These are phyloP conservation scores for Populus hybrid DNA, from an alignment of 441 rosid genomes.

Conservation along the genomic window DNA sequence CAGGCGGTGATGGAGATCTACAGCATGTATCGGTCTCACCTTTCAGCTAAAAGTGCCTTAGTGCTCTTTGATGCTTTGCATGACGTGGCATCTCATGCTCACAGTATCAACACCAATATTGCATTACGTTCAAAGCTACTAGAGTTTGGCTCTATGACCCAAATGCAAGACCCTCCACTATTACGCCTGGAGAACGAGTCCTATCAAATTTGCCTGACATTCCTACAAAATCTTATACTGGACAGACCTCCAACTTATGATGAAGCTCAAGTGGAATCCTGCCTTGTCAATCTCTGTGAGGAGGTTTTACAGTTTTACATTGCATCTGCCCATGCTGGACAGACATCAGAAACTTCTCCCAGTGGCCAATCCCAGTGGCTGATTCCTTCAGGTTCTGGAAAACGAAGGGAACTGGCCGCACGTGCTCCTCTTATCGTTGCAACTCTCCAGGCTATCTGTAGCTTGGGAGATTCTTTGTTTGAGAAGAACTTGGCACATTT, in stretches of 20 bases:
- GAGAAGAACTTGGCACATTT: constrained; percentile 66
- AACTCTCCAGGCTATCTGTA: constrained; percentile 79
- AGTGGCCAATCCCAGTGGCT: constrained; percentile 47
- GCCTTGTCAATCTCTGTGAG: constrained; percentile 62
- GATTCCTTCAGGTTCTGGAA: constrained; percentile 93
- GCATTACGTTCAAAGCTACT: constrained; percentile 73
- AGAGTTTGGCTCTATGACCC: constrained; percentile 89
- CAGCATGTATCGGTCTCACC: constrained; percentile 74
- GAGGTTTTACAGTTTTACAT: constrained; percentile 82
- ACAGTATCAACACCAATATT: constrained; percentile 62
- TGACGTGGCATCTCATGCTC: constrained; percentile 82
- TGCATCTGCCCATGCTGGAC: constrained; percentile 50
- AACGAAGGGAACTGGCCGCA: constrained; percentile 87
- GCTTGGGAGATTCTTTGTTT: constrained; percentile 68
- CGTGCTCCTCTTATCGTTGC: constrained; percentile 95
- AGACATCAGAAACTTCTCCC: constrained; percentile 36
- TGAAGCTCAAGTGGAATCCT: constrained; percentile 62
- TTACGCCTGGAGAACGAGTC: constrained; percentile 97
- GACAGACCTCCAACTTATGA: constrained; percentile 56
- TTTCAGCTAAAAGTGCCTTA: constrained; percentile 69
- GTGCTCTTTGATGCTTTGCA: constrained; percentile 84
- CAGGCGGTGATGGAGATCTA: constrained; percentile 99
- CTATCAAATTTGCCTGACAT: constrained; percentile 91
- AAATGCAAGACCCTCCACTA: constrained; percentile 99
- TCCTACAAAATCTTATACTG: constrained; percentile 71